Evolutionary conservation across 257 asterid species (phyloP).

Genomic region (Solanum gandarillasii): DNA sequence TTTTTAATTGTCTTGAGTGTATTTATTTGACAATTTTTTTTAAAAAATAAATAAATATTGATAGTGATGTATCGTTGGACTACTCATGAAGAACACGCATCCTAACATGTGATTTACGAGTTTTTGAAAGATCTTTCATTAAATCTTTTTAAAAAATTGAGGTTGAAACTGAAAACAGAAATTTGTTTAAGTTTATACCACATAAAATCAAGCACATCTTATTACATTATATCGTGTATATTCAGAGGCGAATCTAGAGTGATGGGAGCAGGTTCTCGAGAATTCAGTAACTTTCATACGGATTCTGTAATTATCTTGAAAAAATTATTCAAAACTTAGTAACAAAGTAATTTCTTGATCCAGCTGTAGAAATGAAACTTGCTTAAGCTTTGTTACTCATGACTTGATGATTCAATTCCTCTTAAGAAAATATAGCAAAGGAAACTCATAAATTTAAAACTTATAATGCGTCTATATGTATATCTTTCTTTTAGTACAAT

Average conservation of each 20-base stretch:
- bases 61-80: neutral
- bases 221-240: neutral
- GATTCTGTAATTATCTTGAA: neutral
- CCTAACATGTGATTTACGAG: neutral
- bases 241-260: neutral
- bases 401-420: neutral
- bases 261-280: neutral
- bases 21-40: neutral
- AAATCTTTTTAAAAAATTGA: neutral
- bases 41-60: neutral
- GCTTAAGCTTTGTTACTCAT: neutral
- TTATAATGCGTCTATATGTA: neutral
- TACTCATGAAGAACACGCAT: neutral
- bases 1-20: neutral
- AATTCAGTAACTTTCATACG: neutral
- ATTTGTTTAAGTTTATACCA: neutral
- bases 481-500: neutral
- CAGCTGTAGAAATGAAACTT: neutral
- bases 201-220: neutral
- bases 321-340: neutral
- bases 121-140: neutral
- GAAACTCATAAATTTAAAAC: neutral
- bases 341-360: neutral
- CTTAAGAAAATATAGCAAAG: neutral
- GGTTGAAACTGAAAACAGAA: neutral